Evolutionary conservation across 2,329 filamentous ascomycete genomes (phyloP).

Genomic region (Triangularia verruculosa): DNA sequence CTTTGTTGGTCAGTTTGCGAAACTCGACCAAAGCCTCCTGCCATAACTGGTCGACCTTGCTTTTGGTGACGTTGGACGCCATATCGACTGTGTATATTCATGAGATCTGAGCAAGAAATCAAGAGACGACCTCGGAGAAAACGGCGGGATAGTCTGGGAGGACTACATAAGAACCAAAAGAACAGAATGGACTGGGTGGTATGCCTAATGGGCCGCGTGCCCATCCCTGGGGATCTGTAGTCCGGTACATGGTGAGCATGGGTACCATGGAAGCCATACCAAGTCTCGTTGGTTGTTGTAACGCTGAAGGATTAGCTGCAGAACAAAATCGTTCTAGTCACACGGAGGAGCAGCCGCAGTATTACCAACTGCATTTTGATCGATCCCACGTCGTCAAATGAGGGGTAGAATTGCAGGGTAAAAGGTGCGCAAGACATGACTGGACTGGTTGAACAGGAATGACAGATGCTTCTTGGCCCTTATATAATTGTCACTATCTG

Average conservation of each 20-base stretch:
- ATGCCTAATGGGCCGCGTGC: background rate
- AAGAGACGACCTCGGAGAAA: background rate
- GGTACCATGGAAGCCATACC: background rate
- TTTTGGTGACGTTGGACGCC: background rate
- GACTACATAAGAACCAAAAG: background rate
- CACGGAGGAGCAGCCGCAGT: background rate
- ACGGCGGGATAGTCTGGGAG: background rate
- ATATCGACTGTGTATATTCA: background rate
- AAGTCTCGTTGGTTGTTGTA: background rate
- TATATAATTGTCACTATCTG: background rate
- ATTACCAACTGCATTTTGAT: background rate
- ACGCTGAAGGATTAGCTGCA: background rate
- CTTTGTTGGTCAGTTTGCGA: background rate
- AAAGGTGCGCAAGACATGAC: background rate
- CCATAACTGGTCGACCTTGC: background rate
- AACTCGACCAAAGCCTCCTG: background rate
- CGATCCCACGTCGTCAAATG: background rate
- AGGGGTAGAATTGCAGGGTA: background rate
- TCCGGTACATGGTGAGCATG: background rate
- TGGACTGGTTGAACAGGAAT: background rate
- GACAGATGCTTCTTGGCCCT: background rate
- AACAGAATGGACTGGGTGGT: background rate
- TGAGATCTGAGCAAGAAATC: background rate
- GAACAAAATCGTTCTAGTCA: background rate
- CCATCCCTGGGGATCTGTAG: background rate